Evolutionary conservation across 2,329 filamentous ascomycete species (phyloP).

Genomic region (Fusarium proliferatum): DNA sequence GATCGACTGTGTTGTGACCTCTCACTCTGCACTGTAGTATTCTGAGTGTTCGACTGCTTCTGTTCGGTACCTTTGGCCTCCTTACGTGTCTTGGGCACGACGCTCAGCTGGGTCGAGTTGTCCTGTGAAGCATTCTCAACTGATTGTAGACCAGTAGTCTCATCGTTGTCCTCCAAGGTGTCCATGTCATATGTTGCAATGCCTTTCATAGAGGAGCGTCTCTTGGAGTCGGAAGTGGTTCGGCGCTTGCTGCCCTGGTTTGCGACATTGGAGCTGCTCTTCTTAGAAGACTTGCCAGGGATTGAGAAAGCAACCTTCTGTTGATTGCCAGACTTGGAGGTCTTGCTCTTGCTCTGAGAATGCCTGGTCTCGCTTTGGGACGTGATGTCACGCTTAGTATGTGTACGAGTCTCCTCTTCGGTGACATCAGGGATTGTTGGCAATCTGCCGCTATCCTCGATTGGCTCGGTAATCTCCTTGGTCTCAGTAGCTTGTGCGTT

Average conservation of each 20-base stretch:
- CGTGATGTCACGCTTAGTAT: conserved; percentile 46
- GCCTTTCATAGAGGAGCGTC: conserved; percentile 36
- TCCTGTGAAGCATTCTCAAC: conserved; percentile 51
- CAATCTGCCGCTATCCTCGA: conserved; percentile 48
- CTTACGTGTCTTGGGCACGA: conserved; percentile 43
- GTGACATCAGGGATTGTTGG: conserved; percentile 45
- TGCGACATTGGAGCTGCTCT: conserved; percentile 49
- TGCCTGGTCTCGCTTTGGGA: conserved; percentile 46
- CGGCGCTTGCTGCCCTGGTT: conserved; percentile 59
- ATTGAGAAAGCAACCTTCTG: conserved; percentile 58
- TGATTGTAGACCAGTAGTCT: conserved; percentile 50
- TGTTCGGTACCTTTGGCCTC: conserved; percentile 31
- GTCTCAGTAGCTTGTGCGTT: conserved; percentile 50
- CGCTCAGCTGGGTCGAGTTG: conserved; percentile 48
- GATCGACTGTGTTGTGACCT: conserved; percentile 43
- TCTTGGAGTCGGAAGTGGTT: conserved; percentile 40
- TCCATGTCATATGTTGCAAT: conserved; percentile 41
- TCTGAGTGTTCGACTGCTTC: conserved; percentile 33
- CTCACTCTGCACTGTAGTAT: conserved; percentile 41
- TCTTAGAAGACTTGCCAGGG: conserved; percentile 50
- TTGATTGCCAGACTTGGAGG: conserved; percentile 40
- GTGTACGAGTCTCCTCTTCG: conserved; percentile 44
- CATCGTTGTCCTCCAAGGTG: conserved; percentile 48
- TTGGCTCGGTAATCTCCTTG: conserved; percentile 48
- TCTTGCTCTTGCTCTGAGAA: conserved; percentile 45